phyloP scores from a whole-genome alignment of 257 asterid genomes.

The Penstemon davidsonii region DNA sequence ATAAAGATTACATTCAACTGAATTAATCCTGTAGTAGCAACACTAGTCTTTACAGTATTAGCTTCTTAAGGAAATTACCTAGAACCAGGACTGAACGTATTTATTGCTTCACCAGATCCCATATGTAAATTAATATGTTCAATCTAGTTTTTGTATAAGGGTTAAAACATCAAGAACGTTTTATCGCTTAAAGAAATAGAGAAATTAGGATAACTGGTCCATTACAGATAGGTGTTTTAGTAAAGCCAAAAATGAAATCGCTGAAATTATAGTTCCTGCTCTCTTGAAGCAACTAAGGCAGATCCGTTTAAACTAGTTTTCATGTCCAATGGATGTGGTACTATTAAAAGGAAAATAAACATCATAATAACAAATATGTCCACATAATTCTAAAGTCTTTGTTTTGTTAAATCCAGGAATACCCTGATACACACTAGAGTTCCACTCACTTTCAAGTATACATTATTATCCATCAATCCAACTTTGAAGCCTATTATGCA shows the following conservation, averaged over 20 bases:
- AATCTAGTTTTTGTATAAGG: too few relatives aligned
- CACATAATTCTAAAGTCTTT: not conserved
- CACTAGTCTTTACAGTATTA: too few relatives aligned
- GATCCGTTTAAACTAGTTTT: not conserved
- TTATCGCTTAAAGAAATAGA: too few relatives aligned
- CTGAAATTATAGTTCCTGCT: not conserved
- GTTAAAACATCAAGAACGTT: too few relatives aligned
- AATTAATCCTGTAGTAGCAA: too few relatives aligned
- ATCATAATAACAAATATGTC: not conserved
- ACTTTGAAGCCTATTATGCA: not conserved
- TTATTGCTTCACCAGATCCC: too few relatives aligned
- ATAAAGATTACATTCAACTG: not conserved
- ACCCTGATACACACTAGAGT: not conserved
- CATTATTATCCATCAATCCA: not conserved
- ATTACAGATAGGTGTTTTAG: not conserved
- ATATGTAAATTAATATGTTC: too few relatives aligned
- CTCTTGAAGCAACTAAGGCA: not conserved
- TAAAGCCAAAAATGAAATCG: not conserved
- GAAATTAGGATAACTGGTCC: not conserved
- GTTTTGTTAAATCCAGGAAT: not conserved
- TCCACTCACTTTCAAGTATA: not conserved
- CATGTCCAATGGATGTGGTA: not conserved
- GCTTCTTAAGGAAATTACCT: too few relatives aligned
- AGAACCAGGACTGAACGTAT: too few relatives aligned
- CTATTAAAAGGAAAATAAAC: not conserved